Evolutionary conservation across 495 filamentous ascomycete genomes (phyloP).

Genomic region (Tuber aestivum): DNA sequence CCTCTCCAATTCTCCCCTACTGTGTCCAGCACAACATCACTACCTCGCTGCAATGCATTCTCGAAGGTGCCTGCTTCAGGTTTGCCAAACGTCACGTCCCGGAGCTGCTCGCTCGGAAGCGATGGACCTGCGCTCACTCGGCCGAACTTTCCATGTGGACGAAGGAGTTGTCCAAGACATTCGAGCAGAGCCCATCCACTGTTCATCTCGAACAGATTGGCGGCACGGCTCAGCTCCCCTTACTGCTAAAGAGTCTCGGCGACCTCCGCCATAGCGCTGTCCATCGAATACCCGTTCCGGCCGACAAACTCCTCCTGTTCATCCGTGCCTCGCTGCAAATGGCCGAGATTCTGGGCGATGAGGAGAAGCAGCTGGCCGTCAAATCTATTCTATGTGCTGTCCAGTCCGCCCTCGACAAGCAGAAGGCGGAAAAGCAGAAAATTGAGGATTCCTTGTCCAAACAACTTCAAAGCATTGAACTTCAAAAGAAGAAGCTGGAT

Average conservation of each 20-base stretch:
- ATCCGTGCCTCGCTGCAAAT: neutral
- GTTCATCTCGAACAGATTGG: neutral
- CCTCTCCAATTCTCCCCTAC: constrained; percentile 7
- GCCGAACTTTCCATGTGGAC: constrained; percentile 23
- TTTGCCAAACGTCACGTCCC: constrained; percentile 15
- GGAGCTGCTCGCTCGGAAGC: constrained; percentile 5
- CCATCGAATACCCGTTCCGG: constrained; percentile 12
- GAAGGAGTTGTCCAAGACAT: constrained; percentile 8
- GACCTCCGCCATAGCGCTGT: constrained; percentile 18
- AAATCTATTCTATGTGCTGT: constrained; percentile 12
- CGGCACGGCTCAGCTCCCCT: constrained; percentile 3
- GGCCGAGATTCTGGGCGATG: constrained; percentile 14
- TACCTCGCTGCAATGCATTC: constrained; percentile 8
- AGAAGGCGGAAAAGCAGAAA: neutral
- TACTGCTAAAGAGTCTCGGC: constrained; percentile 14
- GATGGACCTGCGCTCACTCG: constrained; percentile 17
- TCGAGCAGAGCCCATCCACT: neutral
- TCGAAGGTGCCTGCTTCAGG: constrained; percentile 21
- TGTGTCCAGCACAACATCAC: constrained; percentile 21
- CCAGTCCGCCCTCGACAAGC: constrained; percentile 1
- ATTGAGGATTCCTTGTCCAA: neutral
- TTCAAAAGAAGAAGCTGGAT: constrained; percentile 11
- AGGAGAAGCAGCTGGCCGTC: neutral
- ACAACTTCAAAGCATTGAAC: constrained; percentile 11
- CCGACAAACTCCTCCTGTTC: constrained; percentile 13